These are phyloP conservation scores for Eucalyptus erythrocorys DNA, from an alignment of 345 rosid genomes.

Conservation along the genomic window DNA sequence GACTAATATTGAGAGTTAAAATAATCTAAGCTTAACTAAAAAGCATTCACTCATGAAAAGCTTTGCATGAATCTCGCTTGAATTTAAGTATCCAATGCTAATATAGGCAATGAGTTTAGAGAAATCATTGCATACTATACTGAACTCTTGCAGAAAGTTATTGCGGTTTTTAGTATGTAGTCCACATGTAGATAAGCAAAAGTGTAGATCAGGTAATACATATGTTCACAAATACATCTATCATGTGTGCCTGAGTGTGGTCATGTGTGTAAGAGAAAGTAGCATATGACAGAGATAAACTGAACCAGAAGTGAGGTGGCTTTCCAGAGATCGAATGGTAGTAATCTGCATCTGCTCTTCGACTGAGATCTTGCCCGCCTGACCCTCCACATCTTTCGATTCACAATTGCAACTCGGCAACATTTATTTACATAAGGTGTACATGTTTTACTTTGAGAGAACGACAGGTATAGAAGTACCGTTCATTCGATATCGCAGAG, in stretches of 20 bases:
- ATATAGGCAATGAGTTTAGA: too few relatives aligned
- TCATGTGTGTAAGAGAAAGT: neutral
- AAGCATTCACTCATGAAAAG: too few relatives aligned
- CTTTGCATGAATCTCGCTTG: too few relatives aligned
- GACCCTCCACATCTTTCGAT: constrained; percentile 65
- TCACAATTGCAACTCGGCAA: neutral
- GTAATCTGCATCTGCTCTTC: constrained; percentile 61
- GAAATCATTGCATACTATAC: too few relatives aligned
- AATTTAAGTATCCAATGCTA: too few relatives aligned
- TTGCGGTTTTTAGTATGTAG: too few relatives aligned
- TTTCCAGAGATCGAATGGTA: constrained; percentile 42
- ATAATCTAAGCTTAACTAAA: too few relatives aligned
- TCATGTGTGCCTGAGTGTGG: neutral
- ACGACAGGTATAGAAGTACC: constrained; percentile 18
- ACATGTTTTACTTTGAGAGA: neutral
- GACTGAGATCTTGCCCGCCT: constrained; percentile 50
- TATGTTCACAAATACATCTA: neutral
- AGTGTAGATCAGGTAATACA: neutral
- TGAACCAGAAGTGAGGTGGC: constrained; percentile 41
- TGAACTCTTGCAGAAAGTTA: too few relatives aligned
- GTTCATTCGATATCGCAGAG: constrained; percentile 65
- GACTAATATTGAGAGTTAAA: too few relatives aligned
- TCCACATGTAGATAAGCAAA: too few relatives aligned
- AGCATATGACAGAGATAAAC: neutral
- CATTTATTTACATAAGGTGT: neutral